Conservation (phyloP, 257 asterid species). For the Mitragyna speciosa region DNA sequence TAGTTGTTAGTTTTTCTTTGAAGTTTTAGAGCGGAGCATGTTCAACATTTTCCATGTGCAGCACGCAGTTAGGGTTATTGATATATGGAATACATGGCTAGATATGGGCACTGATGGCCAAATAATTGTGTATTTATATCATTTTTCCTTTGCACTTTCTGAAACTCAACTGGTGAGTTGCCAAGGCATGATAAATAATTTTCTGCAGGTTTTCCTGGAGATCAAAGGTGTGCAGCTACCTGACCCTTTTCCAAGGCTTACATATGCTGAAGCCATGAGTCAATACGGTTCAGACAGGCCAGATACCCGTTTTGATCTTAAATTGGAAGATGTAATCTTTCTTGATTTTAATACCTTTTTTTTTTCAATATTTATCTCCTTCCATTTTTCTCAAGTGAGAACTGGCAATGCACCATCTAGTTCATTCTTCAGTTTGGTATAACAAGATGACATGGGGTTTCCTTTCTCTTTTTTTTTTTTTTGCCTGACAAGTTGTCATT, state of each 20-base stretch:
- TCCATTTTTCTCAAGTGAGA: not conserved
- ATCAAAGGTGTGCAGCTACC: constrained; percentile 85
- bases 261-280: constrained; percentile 84
- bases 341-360: constrained; percentile 10
- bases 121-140: not conserved
- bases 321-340: constrained; percentile 65
- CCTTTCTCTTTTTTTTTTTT: not conserved
- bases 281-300: constrained; percentile 96
- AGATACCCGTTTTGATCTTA: constrained; percentile 82
- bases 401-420: not conserved
- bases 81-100: not conserved
- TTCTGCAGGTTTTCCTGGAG: constrained; percentile 78
- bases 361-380: not conserved
- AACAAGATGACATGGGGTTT: not conserved
- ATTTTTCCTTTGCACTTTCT: not conserved
- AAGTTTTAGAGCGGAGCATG: not conserved
- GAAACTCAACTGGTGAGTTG: constrained; percentile 9
- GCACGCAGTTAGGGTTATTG: not conserved
- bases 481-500: too few species aligned
- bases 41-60: not conserved
- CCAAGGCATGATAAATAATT: constrained; percentile 8
- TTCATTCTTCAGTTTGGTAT: not conserved
- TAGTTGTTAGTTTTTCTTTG: not conserved
- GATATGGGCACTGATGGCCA: not conserved
- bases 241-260: constrained; percentile 85